A percentile compares a stretch with the other conserved stretches of the same genome.
phyloP scores from a whole-genome alignment of 495 filamentous ascomycete genomes.

The Annulohypoxylon bovei region DNA sequence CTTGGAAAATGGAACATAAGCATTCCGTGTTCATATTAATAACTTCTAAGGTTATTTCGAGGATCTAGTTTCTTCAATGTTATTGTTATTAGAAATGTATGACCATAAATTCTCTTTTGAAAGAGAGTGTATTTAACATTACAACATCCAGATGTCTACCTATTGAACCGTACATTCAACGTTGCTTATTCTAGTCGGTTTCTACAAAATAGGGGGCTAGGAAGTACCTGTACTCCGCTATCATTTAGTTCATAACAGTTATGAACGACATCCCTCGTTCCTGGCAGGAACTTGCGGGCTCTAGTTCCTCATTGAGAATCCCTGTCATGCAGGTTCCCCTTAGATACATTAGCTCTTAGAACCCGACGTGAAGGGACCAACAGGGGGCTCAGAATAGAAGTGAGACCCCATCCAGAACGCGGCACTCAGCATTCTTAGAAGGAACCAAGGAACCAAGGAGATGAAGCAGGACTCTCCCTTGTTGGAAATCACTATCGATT shows the following conservation, averaged over 20 bases:
- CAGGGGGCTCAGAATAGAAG: constrained; percentile 13
- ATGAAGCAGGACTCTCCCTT: constrained; percentile 36
- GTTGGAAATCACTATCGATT: constrained; percentile 26
- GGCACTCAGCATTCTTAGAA: constrained; percentile 21
- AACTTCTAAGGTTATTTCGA: background rate
- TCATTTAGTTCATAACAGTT: background rate
- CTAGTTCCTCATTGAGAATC: constrained; percentile 20
- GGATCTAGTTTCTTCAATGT: background rate
- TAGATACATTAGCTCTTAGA: constrained; percentile 24
- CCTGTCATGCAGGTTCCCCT: constrained; percentile 32
- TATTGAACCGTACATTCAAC: no score
- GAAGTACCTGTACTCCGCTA: background rate
- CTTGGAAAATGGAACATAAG: background rate
- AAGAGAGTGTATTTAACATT: background rate
- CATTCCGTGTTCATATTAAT: background rate
- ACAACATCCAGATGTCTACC: no score
- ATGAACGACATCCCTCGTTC: constrained; percentile 29
- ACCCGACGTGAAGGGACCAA: constrained; percentile 36
- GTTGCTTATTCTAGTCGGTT: background rate
- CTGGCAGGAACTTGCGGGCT: constrained; percentile 23
- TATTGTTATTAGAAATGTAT: no score
- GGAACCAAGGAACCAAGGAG: constrained; percentile 2
- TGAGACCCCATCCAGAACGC: constrained; percentile 27
- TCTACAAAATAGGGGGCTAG: background rate
- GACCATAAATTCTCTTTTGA: background rate